Base-by-base conservation (phyloP, 306 rosid species). In the Ammopiptanthus mongolicus region DNA sequence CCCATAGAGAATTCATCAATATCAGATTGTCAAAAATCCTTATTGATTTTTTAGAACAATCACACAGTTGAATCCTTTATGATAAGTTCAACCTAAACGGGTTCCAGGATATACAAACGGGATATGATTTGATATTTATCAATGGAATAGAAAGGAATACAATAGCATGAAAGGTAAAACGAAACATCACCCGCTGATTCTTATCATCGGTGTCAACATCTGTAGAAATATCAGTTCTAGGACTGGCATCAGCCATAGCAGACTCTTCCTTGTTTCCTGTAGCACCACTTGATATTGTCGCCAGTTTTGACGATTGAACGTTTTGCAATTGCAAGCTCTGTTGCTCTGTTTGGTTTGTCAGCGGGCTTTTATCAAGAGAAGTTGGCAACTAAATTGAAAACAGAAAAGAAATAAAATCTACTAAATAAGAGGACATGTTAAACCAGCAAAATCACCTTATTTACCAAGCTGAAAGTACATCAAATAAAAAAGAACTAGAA, bases 161-260 rank as follows among this genome's bases (percentile, higher is more conserved):
- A 36, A 31, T 52, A 69, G 29, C 21, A 68, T 39, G 19, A 60
- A 56, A 67, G 73, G 87, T 68, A 39, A 73, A 71, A 63, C 25
- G 39, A 76, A 77, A 64, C 33, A 15, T 78, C 79, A 90, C 98
- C 96, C 73, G 71, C 78, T 78, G 90, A 82, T 88, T 86, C 87
- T 84, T 93, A n/a, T 93, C 96, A 72, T 93, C 98, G 33, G 96
- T 90, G 67, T 93, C 98, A 57, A 19, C 96, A 76, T 93, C 98
- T 48, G 98, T 90, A 55, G 98, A 90, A 33, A 93, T 93, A 87
- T 93, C 98, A 78, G 98, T 93, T 85, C 94, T 83, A 6, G 98
- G 96, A 88, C 98, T 93, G 78, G 71, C 93, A 80, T 87, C 96
- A 76, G 98, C 91, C 98, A 93, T 93, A 81, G 81, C 71, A 74